Conservation (phyloP, 495 filamentous ascomycete species). For the Xylaria flabelliformis region DNA sequence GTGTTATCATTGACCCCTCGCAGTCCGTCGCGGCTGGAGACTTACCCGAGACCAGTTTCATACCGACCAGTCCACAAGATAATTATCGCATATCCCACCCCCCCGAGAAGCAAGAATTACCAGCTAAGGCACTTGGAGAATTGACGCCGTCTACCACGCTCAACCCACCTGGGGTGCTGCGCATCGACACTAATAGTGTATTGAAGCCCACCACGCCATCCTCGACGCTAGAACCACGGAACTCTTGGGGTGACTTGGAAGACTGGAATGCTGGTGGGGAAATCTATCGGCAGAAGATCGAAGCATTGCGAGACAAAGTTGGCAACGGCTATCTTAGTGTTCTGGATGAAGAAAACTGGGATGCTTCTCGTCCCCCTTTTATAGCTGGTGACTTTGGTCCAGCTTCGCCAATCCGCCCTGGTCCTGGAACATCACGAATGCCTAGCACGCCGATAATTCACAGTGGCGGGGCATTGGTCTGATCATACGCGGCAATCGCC, state of each 20-base stretch:
- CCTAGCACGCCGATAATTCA: constrained; percentile 57
- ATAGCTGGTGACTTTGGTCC: constrained; percentile 48
- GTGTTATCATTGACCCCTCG: constrained; percentile 39
- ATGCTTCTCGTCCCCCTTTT: constrained; percentile 47
- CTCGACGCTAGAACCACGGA: constrained; percentile 45
- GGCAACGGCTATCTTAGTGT: constrained; percentile 85
- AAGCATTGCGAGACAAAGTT: constrained; percentile 81
- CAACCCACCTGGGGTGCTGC: constrained; percentile 49
- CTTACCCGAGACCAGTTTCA: not conserved
- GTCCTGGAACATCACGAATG: constrained; percentile 51
- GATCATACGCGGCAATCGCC: constrained; percentile 25
- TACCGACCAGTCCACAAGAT: constrained; percentile 34
- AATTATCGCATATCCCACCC: constrained; percentile 54
- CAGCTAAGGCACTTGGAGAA: constrained; percentile 35
- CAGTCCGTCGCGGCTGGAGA: constrained; percentile 25
- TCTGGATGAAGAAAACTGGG: constrained; percentile 77
- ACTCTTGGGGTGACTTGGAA: constrained; percentile 53
- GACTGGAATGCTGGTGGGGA: constrained; percentile 77
- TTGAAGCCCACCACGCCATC: constrained; percentile 50
- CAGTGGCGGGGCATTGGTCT: constrained; percentile 56
- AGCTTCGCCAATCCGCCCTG: constrained; percentile 49
- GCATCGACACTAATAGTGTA: constrained; percentile 52
- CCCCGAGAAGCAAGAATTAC: constrained; percentile 41
- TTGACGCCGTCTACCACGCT: constrained; percentile 38
- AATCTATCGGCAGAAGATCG: constrained; percentile 82